Evolutionary conservation across 2,329 filamentous ascomycete species (phyloP).

Genomic region (Paramyrothecium roridum): DNA sequence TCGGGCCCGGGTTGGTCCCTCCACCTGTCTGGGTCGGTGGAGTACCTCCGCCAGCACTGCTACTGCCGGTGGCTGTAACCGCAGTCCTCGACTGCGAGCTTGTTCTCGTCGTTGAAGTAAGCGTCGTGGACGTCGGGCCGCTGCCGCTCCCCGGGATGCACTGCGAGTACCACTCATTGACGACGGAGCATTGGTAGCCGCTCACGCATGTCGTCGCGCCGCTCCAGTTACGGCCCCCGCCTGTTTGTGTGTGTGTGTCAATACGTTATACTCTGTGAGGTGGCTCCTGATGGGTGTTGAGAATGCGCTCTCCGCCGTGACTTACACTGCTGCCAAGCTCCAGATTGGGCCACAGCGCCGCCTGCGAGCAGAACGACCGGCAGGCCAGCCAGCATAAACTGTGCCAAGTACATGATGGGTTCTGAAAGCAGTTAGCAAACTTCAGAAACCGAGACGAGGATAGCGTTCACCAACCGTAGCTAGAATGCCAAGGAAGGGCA

Average conservation of each 20-base stretch:
- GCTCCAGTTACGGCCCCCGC: not conserved
- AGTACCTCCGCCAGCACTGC: not conserved
- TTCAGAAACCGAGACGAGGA: too few relatives aligned
- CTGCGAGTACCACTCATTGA: not conserved
- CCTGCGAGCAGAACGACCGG: not conserved
- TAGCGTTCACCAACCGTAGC: too few relatives aligned
- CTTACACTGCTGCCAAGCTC: slow-evolving; percentile 1
- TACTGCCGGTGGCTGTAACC: not conserved
- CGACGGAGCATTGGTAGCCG: not conserved
- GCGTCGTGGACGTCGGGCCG: too few relatives aligned
- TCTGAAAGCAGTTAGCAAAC: not conserved
- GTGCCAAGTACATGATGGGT: not conserved
- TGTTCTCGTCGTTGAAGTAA: not conserved
- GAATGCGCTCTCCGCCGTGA: not conserved
- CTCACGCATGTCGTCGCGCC: not conserved
- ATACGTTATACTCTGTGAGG: too few relatives aligned
- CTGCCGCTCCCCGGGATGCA: not conserved
- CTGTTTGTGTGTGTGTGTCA: too few relatives aligned
- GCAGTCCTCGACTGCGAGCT: not conserved
- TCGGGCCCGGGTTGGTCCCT: slow-evolving; percentile 16
- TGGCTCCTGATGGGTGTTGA: too few relatives aligned
- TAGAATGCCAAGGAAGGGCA: not conserved
- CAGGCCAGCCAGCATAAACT: not conserved
- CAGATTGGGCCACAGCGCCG: not conserved
- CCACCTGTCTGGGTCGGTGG: not conserved